Evolutionary conservation across 805 yeast species (phyloP), one percentile per base, ranked within the genome.

Genomic region (Tetrapisispora nanseiensis): DNA sequence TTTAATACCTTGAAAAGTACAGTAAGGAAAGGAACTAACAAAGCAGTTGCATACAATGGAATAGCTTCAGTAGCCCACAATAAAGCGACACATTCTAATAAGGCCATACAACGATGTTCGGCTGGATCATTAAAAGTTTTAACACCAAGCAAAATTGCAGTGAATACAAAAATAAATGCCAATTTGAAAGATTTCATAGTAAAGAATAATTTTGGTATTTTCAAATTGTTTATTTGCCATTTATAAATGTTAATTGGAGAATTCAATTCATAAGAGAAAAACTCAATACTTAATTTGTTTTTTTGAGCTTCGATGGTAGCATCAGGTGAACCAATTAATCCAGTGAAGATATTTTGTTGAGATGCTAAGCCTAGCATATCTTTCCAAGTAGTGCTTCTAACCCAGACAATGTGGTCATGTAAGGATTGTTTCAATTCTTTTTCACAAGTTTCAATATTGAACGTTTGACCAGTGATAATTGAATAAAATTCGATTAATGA

Each of bases 321-420:
- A 12, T 37, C 40, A 23, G 36, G 15, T 13, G 36, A 18, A n/a
- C 18, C 19, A 13, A 15, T 23, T 18, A 35, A 24, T 16, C 38
- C 38, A 3, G 38, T 24, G 15, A 42, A 30, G 12, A 49, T 49
- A 18, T 34, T 35, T 33, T 30, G 16, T 16, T 41, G 40, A 21
- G 44, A 41, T 56, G 86, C 95, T 54, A 89, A 65, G 5, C 92
- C 90, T 49, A 89, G 75, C 80, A 90, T 80, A 59, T 89, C 96
- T 54, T 92, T 79, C 97, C 97, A 89, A 16, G 87, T 95, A 0
- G 95, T 89, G 57, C 84, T 85, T 63, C 97, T 75, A 63, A 89
- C 97, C 92, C 95, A 90, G n/a, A 89, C 95, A 37, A 89, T 84
- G 59, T 87, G 94, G 54, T 90, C 97, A 45, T 95, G 74, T 49